Evolutionary conservation across 805 yeast genomes (phyloP).

Genomic region (Saturnispora dispora): DNA sequence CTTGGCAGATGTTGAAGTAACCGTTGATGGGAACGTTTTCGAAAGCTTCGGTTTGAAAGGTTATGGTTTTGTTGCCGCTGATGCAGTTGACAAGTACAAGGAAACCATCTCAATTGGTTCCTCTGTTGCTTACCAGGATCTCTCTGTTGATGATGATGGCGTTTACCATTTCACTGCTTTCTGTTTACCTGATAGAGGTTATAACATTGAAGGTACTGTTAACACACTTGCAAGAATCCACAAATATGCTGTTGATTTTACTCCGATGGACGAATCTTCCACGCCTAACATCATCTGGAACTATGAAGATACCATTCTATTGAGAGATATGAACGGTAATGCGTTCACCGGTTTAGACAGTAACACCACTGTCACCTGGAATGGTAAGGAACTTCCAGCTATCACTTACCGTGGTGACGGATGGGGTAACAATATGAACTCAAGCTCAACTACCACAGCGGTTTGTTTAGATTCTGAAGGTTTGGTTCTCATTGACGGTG

Average conservation of each 20-base stretch:
- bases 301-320: slow-evolving; percentile 23
- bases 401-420: slow-evolving; percentile 25
- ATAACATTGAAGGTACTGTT: slow-evolving; percentile 27
- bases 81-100: slow-evolving; percentile 22
- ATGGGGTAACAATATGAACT: slow-evolving; percentile 20
- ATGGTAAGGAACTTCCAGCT: slow-evolving; percentile 25
- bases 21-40: slow-evolving; percentile 19
- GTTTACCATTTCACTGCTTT: slow-evolving; percentile 23
- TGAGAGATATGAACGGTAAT: slow-evolving; percentile 25
- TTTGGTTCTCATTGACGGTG: slow-evolving; percentile 22
- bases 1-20: slow-evolving; percentile 13
- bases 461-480: slow-evolving; percentile 27
- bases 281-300: slow-evolving; percentile 21
- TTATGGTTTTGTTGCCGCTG: slow-evolving; percentile 22
- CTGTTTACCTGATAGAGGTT: slow-evolving; percentile 28
- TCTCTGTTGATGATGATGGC: slow-evolving; percentile 16
- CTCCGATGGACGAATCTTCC: slow-evolving; percentile 18
- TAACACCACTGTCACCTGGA: slow-evolving; percentile 19
- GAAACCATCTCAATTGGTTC: slow-evolving; percentile 29
- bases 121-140: slow-evolving; percentile 21
- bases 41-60: slow-evolving; percentile 24
- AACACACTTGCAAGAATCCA: slow-evolving; percentile 22
- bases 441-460: slow-evolving; percentile 17
- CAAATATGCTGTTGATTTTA: slow-evolving; percentile 19
- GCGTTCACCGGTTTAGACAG: slow-evolving; percentile 25